Base-by-base conservation (phyloP, 1,139 yeast species). In the Saccharomycopsis hybrid region DNA sequence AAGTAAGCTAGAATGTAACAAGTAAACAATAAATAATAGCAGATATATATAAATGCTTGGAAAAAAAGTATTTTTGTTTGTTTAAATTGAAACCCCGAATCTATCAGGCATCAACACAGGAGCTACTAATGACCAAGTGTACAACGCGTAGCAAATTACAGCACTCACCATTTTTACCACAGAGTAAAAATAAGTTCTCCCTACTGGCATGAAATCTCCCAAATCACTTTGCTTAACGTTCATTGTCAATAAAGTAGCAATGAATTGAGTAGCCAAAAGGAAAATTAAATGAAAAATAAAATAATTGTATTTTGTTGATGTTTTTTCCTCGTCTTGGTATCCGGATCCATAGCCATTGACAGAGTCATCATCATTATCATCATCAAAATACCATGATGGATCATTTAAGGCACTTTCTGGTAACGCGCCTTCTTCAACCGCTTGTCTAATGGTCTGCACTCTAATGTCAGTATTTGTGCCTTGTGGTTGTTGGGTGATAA, bases 201-300 rank as follows among this genome's bases (percentile, higher is more conserved):
- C 99, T 4, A 94, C 98, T 0, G 98, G 98, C 5, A 89, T 83
- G 62, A 94, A 94, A 57, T 88, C 95, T 5, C 95, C 96, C 47
- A 80, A 76, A 55, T 83, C 85, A 58, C 87, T 95, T 59, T 83
- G 82, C 51, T 85, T 82, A 33, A 92, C 97, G 61, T 90, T 92
- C 66, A 89, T 86, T 0, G 98, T 94, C 54, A 94, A 73, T 55
- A 94, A 71, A 0, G 96, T 89, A 1, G 98, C 97, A 46, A 92
- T 90, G 78, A 95, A 94, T 65, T 92, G 98, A 1, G 98, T 92
- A 0, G 98, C 98, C 57, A 94, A 72, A 64, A 94, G 82, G 74
- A 94, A 94, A 39, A 94, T 86, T 33, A 90, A 64, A 65, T 94
- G 98, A 73, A 92, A 94, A 50, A 90, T 69, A 2, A 89, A 76